phyloP scores from a whole-genome alignment of 208 protist species.

The Endotrypanum monterogeii region DNA sequence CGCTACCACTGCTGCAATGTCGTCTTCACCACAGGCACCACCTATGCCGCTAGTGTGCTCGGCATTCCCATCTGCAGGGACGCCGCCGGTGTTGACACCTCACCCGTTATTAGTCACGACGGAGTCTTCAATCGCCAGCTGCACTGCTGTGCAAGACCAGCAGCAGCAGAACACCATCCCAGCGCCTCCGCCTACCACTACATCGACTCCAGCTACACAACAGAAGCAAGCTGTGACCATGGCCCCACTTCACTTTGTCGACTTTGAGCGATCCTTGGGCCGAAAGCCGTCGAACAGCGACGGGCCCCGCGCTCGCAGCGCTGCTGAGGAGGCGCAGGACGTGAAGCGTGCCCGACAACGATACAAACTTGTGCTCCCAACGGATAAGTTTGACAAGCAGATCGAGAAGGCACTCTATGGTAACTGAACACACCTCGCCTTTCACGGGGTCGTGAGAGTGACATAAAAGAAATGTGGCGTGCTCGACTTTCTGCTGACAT shows the following conservation, averaged over 20 bases:
- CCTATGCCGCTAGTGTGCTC: background rate
- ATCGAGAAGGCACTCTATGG: conserved; percentile 29
- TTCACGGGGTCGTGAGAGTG: background rate
- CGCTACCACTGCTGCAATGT: background rate
- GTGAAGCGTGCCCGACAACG: conserved; percentile 18
- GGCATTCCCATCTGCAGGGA: background rate
- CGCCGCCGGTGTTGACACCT: background rate
- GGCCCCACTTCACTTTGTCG: conserved; percentile 21
- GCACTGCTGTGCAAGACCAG: background rate
- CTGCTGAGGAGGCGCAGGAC: conserved; percentile 22
- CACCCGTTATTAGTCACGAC: background rate
- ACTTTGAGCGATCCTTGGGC: conserved; percentile 24
- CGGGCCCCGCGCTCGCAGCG: conserved; percentile 8
- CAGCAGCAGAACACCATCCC: background rate
- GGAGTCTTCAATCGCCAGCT: background rate
- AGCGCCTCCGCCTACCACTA: background rate
- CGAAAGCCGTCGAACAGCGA: conserved; percentile 9
- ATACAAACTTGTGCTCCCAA: conserved; percentile 35
- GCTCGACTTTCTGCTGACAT: background rate
- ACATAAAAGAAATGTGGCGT: background rate
- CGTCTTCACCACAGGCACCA: background rate
- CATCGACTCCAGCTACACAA: background rate
- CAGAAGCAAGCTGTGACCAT: background rate
- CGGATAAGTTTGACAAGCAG: conserved; percentile 29
- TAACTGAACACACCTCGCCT: conserved; percentile 6